Evolutionary conservation across 495 filamentous ascomycete genomes (phyloP).

Genomic region (Lichenothelia convexa): DNA sequence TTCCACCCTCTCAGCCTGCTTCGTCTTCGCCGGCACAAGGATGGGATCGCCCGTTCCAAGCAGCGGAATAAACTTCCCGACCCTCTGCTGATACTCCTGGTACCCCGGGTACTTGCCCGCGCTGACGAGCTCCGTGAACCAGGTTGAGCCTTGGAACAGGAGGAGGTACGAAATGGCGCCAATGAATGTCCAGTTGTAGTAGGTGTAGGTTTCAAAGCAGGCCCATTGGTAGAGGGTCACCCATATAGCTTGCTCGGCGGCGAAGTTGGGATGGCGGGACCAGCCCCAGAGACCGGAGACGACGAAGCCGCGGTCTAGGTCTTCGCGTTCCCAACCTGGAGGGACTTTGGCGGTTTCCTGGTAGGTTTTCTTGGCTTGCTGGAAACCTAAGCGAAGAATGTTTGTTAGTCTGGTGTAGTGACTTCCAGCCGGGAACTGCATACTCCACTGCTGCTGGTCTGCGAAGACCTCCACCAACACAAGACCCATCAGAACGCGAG

Average conservation of each 20-base stretch:
- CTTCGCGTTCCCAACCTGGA: constrained; percentile 39
- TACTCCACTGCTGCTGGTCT: constrained; percentile 88
- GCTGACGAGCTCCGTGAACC: constrained; percentile 69
- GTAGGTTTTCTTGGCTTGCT: constrained; percentile 62
- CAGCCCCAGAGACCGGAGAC: constrained; percentile 71
- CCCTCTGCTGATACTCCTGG: constrained; percentile 57
- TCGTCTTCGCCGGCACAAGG: constrained; percentile 15
- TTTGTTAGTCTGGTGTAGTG: constrained; percentile 5
- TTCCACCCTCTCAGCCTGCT: constrained; percentile 5
- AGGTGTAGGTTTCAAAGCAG: constrained; percentile 47
- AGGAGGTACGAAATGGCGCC: constrained; percentile 51
- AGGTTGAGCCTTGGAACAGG: constrained; percentile 78
- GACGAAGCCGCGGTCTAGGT: constrained; percentile 83
- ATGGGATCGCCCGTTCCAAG: too few relatives aligned
- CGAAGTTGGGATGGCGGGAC: constrained; percentile 86
- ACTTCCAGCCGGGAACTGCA: constrained; percentile 7
- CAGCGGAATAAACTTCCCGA: constrained; percentile 68
- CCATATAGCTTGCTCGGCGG: constrained; percentile 87
- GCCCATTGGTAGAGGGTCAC: constrained; percentile 70
- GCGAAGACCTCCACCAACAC: constrained; percentile 62
- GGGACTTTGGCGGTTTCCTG: constrained; percentile 51
- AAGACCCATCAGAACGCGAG: constrained; percentile 45
- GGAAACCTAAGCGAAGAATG: constrained; percentile 36
- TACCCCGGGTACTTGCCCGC: constrained; percentile 79
- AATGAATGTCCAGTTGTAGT: constrained; percentile 61